These are phyloP conservation scores for Eragrostis nindensis DNA, from an alignment of 176 grass and related monocot species.

Conservation along the genomic window DNA sequence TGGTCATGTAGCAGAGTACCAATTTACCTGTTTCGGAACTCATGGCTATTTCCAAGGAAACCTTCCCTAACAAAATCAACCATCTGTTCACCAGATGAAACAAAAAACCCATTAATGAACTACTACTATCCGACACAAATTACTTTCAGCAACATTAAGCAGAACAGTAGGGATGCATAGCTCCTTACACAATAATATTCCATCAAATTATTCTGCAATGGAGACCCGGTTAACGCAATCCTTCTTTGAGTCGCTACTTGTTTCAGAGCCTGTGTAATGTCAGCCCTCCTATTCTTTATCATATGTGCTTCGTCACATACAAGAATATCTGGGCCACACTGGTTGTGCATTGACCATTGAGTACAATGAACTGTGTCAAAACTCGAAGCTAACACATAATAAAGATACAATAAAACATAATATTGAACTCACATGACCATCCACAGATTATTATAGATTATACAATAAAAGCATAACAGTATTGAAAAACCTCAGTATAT, in stretches of 20 bases:
- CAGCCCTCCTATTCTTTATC: constrained; percentile 94
- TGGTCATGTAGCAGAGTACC: not conserved
- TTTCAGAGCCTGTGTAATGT: constrained; percentile 92
- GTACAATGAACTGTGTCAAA: constrained; percentile 45
- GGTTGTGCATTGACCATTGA: constrained; percentile 18
- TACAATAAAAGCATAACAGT: not conserved
- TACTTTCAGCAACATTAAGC: constrained; percentile 24
- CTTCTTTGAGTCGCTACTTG: constrained; percentile 92
- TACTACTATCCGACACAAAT: constrained; percentile 30
- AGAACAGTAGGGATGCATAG: constrained; percentile 21
- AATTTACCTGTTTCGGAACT: constrained; percentile 90
- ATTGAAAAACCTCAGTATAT: constrained; percentile 30
- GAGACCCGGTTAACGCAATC: constrained; percentile 97
- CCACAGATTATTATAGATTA: constrained; percentile 15
- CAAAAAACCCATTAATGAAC: constrained; percentile 32
- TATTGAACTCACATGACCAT: constrained; percentile 12
- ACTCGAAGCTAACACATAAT: constrained; percentile 19
- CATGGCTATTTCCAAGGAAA: constrained; percentile 95
- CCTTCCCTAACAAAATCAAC: constrained; percentile 99
- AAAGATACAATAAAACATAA: constrained; percentile 14
- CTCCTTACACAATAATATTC: constrained; percentile 97
- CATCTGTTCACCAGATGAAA: constrained; percentile 76
- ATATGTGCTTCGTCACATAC: constrained; percentile 99
- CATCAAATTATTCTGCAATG: constrained; percentile 98
- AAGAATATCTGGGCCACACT: constrained; percentile 95